phyloP scores from a whole-genome alignment of 495 filamentous ascomycete species.

The Melanomma pulvis-pyrius region DNA sequence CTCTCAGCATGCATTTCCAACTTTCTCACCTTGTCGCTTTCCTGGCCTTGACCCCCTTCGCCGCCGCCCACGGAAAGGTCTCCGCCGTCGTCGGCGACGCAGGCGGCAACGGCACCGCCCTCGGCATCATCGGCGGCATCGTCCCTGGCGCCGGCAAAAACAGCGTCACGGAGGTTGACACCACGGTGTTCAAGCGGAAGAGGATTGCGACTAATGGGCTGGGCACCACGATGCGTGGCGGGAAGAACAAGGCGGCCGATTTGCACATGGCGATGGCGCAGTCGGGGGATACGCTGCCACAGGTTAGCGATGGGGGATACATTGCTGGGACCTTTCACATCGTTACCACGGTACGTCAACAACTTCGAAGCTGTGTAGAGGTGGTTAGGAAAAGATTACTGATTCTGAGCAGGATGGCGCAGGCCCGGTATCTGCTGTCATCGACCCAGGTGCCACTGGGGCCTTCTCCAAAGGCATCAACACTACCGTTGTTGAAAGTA shows the following conservation, averaged over 20 bases:
- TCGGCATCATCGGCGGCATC: constrained; percentile 19
- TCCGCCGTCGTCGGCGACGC: constrained; percentile 2
- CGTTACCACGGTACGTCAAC: constrained; percentile 19
- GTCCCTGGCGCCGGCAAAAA: constrained; percentile 7
- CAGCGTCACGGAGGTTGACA: constrained; percentile 20
- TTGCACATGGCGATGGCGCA: constrained; percentile 1
- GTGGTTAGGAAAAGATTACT: background rate
- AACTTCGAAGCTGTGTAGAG: no score
- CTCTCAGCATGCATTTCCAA: background rate
- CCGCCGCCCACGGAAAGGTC: constrained; percentile 7
- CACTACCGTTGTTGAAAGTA: constrained; percentile 1
- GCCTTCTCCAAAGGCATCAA: constrained; percentile 4
- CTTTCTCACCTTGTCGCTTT: background rate
- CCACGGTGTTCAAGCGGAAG: constrained; percentile 8
- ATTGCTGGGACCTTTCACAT: constrained; percentile 18
- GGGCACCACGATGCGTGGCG: constrained; percentile 2
- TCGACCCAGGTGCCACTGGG: constrained; percentile 11
- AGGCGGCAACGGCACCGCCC: constrained; percentile 20
- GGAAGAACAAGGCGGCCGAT: constrained; percentile 12
- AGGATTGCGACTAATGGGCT: constrained; percentile 18
- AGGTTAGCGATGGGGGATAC: constrained; percentile 8
- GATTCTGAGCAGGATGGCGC: constrained; percentile 10
- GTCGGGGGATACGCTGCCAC: constrained; percentile 3
- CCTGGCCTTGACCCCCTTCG: background rate
- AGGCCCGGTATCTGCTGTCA: constrained; percentile 11